Conservation (phyloP, 2,329 filamentous ascomycete species). For the Alternaria atra region DNA sequence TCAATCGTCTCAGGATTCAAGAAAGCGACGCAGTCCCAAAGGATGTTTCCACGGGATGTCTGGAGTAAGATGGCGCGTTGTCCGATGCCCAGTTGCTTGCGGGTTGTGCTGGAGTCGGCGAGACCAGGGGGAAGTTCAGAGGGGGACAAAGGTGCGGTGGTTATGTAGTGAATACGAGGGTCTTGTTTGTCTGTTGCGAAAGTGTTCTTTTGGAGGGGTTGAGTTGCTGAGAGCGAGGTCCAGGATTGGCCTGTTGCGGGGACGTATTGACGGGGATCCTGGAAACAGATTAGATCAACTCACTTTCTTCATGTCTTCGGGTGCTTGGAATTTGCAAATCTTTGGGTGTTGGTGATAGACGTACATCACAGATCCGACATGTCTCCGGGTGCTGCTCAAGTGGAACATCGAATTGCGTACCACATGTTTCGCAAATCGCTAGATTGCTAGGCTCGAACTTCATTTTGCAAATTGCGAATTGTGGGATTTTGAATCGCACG, state of each 20-base stretch:
- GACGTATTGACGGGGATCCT: slow-evolving; percentile 73
- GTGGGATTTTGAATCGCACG: background rate
- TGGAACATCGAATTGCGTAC: slow-evolving; percentile 71
- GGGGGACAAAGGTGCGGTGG: slow-evolving; percentile 46
- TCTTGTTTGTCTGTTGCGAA: slow-evolving; percentile 61
- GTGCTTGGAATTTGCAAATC: too few relatives aligned
- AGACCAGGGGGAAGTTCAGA: slow-evolving; percentile 33
- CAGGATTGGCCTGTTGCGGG: slow-evolving; percentile 71
- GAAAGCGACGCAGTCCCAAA: slow-evolving; percentile 81
- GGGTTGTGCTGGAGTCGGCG: slow-evolving; percentile 48
- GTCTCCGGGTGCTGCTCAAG: slow-evolving; percentile 60
- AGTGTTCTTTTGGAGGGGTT: slow-evolving; percentile 61
- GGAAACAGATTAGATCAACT: slow-evolving; percentile 13
- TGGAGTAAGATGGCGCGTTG: slow-evolving; percentile 75
- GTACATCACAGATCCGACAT: slow-evolving; percentile 78
- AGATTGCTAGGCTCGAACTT: slow-evolving; percentile 49
- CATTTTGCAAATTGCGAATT: slow-evolving; percentile 24
- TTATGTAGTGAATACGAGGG: slow-evolving; percentile 55
- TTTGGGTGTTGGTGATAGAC: slow-evolving; percentile 18
- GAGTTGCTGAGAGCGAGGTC: slow-evolving; percentile 64
- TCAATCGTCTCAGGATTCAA: slow-evolving; percentile 71
- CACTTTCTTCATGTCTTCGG: background rate
- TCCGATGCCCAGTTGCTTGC: slow-evolving; percentile 72
- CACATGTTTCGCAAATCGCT: slow-evolving; percentile 73
- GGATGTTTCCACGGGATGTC: slow-evolving; percentile 72